Percentiles rank a stretch among this genome's conserved stretches.
These are phyloP conservation scores for Eimeria brunetti DNA, from an alignment of 169 alveolate species.

Conservation along the genomic window DNA sequence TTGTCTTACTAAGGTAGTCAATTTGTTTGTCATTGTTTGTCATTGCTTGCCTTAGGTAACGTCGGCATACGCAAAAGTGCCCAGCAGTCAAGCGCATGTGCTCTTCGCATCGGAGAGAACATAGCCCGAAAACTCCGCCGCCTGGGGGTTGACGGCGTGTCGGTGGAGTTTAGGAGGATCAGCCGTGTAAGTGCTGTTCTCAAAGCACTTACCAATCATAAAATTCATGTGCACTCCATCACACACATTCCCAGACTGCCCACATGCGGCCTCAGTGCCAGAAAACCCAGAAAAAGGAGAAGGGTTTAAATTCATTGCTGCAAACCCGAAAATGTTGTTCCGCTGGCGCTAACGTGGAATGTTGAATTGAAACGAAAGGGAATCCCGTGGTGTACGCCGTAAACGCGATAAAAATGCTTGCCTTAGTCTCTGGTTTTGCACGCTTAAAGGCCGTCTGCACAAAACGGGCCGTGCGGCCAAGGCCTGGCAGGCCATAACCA, in stretches of 20 bases:
- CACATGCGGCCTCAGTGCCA: constrained; percentile 86
- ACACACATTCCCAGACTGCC: constrained; percentile 92
- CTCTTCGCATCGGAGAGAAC: constrained; percentile 91
- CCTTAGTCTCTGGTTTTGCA: neutral
- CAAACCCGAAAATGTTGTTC: neutral
- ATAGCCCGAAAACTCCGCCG: constrained; percentile 92
- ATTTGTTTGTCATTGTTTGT: constrained; percentile 18
- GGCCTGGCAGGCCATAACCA: too few relatives aligned
- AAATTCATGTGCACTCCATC: constrained; percentile 88
- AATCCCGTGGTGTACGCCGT: neutral
- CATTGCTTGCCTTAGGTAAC: constrained; percentile 86
- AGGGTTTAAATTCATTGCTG: constrained; percentile 84
- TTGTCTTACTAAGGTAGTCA: neutral
- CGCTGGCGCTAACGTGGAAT: neutral
- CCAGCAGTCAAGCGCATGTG: constrained; percentile 90
- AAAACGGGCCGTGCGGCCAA: too few relatives aligned
- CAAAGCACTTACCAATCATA: constrained; percentile 91
- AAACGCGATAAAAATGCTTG: neutral
- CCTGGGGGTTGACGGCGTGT: constrained; percentile 89
- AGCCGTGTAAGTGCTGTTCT: constrained; percentile 89
- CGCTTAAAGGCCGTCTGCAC: neutral
- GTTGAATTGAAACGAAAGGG: neutral
- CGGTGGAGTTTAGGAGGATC: constrained; percentile 89
- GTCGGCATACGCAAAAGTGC: constrained; percentile 90
- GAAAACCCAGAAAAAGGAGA: constrained; percentile 90